A percentile compares a stretch with the other conserved stretches of the same genome.
Conservation (phyloP, 495 filamentous ascomycete species). For the Friedmanniomyces endolithicus region DNA sequence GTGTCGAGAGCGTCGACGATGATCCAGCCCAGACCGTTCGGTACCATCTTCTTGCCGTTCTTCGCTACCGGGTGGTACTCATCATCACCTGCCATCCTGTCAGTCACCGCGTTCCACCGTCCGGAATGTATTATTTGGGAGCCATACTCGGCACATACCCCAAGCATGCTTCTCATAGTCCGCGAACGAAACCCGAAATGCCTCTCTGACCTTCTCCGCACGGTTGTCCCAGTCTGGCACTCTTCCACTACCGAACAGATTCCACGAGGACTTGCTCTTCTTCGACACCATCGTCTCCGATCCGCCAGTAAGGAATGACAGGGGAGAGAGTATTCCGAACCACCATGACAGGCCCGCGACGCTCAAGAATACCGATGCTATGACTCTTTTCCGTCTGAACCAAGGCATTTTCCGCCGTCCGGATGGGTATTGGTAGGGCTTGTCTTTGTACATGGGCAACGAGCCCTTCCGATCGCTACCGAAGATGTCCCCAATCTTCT, state of each 20-base stretch:
- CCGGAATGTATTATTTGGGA: background rate
- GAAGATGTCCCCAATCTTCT: constrained; percentile 42
- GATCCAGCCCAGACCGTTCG: constrained; percentile 85
- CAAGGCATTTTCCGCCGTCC: constrained; percentile 34
- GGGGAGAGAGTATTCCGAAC: constrained; percentile 39
- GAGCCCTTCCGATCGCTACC: constrained; percentile 40
- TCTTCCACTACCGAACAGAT: constrained; percentile 16
- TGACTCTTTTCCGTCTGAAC: constrained; percentile 40
- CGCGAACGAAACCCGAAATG: constrained; percentile 79
- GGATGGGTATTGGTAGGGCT: constrained; percentile 61
- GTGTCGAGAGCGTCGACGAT: constrained; percentile 95
- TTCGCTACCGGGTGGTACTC: constrained; percentile 74
- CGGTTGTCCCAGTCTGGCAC: constrained; percentile 58
- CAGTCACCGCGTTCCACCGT: background rate
- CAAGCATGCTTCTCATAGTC: constrained; percentile 88
- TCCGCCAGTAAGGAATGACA: constrained; percentile 2
- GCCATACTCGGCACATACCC: constrained; percentile 48
- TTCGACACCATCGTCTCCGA: background rate
- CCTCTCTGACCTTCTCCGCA: constrained; percentile 76
- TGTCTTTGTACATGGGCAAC: constrained; percentile 97
- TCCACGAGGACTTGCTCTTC: constrained; percentile 13
- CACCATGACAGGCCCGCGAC: constrained; percentile 45
- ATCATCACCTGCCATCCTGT: constrained; percentile 52
- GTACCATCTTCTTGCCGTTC: constrained; percentile 67
- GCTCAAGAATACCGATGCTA: constrained; percentile 38